phyloP scores from a whole-genome alignment of 345 rosid species.

The Dovyalis caffra region DNA sequence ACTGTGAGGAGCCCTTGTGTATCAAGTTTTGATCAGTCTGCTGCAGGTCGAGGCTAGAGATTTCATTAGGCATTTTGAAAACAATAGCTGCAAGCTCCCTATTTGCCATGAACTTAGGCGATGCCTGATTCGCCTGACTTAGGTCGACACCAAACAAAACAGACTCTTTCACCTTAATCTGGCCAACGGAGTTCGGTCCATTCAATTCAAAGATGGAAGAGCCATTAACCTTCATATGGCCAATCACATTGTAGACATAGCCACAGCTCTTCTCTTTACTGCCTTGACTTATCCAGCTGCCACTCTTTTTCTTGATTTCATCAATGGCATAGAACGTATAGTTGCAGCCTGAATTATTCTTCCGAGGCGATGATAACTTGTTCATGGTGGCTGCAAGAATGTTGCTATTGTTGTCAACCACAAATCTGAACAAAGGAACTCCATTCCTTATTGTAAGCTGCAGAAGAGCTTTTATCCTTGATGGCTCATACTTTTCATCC shows the following conservation, averaged over 20 bases:
- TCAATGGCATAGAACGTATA: slow-evolving; percentile 63
- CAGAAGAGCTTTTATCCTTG: slow-evolving; percentile 54
- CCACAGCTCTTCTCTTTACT: slow-evolving; percentile 54
- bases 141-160: slow-evolving; percentile 51
- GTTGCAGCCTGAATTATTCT: slow-evolving; percentile 38
- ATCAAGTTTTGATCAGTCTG: slow-evolving; percentile 12
- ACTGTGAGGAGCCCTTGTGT: slow-evolving; percentile 17
- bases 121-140: slow-evolving; percentile 37
- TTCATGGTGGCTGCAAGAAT: slow-evolving; percentile 71
- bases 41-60: slow-evolving; percentile 15
- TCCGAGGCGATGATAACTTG: slow-evolving; percentile 37
- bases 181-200: slow-evolving; percentile 30
- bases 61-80: slow-evolving; percentile 32
- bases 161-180: slow-evolving; percentile 48
- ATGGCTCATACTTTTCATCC: slow-evolving; percentile 34
- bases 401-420: slow-evolving; percentile 47
- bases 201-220: slow-evolving; percentile 26
- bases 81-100: slow-evolving; percentile 73
- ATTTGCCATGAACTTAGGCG: slow-evolving; percentile 22
- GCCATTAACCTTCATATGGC: slow-evolving; percentile 54
- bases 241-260: slow-evolving; percentile 50
- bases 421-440: slow-evolving; percentile 62
- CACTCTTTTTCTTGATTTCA: slow-evolving; percentile 62
- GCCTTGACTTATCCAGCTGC: slow-evolving; percentile 63
- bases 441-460: slow-evolving; percentile 65